phyloP scores from a whole-genome alignment of 768 basidiomycete species.

The Mycena latifolia region DNA sequence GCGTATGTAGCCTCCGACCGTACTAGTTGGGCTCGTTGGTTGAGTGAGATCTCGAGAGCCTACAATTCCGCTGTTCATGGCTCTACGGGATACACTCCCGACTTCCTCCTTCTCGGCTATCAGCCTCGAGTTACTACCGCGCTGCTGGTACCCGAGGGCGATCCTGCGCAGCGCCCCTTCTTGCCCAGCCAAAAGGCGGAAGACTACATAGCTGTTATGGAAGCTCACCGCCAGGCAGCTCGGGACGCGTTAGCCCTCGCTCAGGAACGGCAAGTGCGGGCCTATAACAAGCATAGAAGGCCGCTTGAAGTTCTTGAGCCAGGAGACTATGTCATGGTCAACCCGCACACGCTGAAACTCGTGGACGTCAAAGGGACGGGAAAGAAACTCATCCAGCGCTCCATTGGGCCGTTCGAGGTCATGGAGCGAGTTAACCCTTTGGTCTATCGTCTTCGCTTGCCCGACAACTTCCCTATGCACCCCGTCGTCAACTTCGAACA shows the following conservation, averaged over 20 bases:
- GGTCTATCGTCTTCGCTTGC: conserved; percentile 40
- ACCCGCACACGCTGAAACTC: conserved; percentile 43
- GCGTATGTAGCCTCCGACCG: conserved; percentile 43
- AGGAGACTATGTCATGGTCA: conserved; percentile 40
- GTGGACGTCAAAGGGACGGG: conserved; percentile 39
- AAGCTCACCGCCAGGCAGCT: conserved; percentile 14
- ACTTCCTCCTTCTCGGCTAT: conserved; percentile 45
- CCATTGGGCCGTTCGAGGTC: conserved; percentile 43
- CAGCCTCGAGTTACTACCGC: conserved; percentile 32
- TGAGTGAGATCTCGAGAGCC: conserved; percentile 41
- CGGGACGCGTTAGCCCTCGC: too few species aligned
- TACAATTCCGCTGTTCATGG: conserved; percentile 46
- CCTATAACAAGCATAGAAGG: conserved; percentile 31
- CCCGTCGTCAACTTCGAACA: conserved; percentile 42
- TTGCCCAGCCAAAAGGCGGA: conserved; percentile 17
- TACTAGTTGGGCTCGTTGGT: conserved; percentile 43
- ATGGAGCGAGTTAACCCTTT: conserved; percentile 40
- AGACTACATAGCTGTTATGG: conserved; percentile 13
- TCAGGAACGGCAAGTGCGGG: conserved; percentile 39
- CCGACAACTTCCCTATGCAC: conserved; percentile 42
- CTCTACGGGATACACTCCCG: conserved; percentile 41
- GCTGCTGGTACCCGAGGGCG: conserved; percentile 1
- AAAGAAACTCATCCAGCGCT: conserved; percentile 39
- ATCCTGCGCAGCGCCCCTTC: conserved; percentile 13
- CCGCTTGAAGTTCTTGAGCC: not conserved